Conservation (phyloP, 1,139 yeast genomes). For the Suhomyces bribrorum region DNA sequence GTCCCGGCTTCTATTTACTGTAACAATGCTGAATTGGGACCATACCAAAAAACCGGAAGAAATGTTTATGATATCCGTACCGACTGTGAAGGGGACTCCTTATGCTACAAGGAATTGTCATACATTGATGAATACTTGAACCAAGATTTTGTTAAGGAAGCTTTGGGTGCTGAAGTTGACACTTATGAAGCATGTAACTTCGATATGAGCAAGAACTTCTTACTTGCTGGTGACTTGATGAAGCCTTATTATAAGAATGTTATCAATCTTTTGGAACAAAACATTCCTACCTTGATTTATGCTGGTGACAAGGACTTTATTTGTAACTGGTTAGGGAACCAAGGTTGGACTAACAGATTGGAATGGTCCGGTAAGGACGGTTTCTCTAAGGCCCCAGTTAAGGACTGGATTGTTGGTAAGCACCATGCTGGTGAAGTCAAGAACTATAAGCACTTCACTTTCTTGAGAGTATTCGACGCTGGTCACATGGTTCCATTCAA, state of each 20-base stretch:
- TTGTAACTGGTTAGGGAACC: conserved; percentile 86
- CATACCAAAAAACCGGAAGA: conserved; percentile 86
- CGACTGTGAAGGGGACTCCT: conserved; percentile 66
- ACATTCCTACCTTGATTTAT: conserved; percentile 69
- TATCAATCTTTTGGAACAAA: conserved; percentile 54
- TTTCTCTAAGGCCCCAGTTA: conserved; percentile 45
- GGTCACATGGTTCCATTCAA: conserved; percentile 56
- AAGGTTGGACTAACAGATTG: conserved; percentile 74
- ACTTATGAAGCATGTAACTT: conserved; percentile 81
- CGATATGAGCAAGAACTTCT: conserved; percentile 78
- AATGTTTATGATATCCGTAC: conserved; percentile 92
- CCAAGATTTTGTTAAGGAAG: conserved; percentile 66
- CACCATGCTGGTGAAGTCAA: conserved; percentile 49
- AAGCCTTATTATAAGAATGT: conserved; percentile 77
- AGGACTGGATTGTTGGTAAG: conserved; percentile 41
- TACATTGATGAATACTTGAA: conserved; percentile 71
- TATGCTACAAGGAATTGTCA: conserved; percentile 76
- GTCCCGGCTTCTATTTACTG: conserved; percentile 95
- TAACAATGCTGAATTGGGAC: conserved; percentile 82
- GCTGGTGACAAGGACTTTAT: conserved; percentile 89
- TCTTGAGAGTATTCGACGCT: conserved; percentile 48
- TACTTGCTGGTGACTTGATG: conserved; percentile 92
- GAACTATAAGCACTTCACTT: conserved; percentile 47
- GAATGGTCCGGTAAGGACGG: conserved; percentile 64
- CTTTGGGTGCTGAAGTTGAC: conserved; percentile 91